These are phyloP conservation scores for Xylaria sp. DNA, from an alignment of 2,329 filamentous ascomycete genomes.

Conservation along the genomic window DNA sequence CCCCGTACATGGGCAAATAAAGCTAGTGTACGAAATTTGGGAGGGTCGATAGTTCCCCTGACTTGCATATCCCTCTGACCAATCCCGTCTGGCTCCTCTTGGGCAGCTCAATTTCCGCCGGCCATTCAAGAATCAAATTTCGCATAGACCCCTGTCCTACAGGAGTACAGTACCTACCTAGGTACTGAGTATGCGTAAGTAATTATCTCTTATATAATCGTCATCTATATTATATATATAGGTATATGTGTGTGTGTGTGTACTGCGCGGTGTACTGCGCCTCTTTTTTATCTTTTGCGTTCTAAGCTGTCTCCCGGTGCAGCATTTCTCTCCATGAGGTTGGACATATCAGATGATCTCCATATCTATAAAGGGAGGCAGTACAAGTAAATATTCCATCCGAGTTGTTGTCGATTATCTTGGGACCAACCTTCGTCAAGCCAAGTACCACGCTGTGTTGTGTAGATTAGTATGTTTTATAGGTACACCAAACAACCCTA, in stretches of 20 bases:
- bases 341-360: neutral
- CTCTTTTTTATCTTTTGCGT: neutral
- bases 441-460: neutral
- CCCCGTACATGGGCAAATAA: conserved; percentile 32
- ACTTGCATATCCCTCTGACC: conserved; percentile 34
- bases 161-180: neutral
- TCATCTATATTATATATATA: neutral
- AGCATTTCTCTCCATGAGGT: neutral
- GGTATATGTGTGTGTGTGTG: too few species aligned
- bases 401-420: neutral
- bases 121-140: conserved; percentile 22
- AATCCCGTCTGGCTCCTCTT: conserved; percentile 33
- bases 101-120: conserved; percentile 36
- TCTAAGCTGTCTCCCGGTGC: neutral
- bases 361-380: too few species aligned
- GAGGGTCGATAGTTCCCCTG: conserved; percentile 38
- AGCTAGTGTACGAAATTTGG: conserved; percentile 34
- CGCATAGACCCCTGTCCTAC: conserved; percentile 22
- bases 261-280: too few species aligned
- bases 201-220: too few species aligned
- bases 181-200: too few species aligned
- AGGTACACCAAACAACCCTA: neutral
- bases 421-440: neutral
- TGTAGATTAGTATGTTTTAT: neutral
- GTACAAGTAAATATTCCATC: too few species aligned